Evolutionary conservation across 352 stramenopile genomes (phyloP).

Genomic region (Globisporangium irregulare): DNA sequence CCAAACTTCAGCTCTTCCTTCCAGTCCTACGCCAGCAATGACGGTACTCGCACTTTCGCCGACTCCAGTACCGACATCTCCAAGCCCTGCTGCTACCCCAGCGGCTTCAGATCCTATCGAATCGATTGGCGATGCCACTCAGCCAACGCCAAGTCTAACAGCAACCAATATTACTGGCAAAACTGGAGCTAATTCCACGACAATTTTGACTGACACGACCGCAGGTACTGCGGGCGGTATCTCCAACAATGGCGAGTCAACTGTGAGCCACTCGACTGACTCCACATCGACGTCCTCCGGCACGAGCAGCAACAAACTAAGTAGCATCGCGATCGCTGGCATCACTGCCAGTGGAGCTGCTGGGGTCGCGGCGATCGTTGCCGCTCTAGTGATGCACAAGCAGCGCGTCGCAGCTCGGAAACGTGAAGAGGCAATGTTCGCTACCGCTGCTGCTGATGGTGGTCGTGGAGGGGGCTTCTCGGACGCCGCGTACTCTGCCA

Average conservation of each 20-base stretch:
- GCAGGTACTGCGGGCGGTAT: background rate
- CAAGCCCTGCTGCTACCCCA: background rate
- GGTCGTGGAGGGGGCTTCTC: background rate
- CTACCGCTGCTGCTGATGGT: background rate
- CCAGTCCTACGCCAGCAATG: background rate
- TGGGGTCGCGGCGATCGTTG: background rate
- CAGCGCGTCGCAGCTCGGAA: background rate
- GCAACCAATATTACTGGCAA: background rate
- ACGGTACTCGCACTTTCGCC: background rate
- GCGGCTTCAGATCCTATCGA: background rate
- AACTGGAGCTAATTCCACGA: background rate
- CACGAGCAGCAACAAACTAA: background rate
- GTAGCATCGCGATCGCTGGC: background rate
- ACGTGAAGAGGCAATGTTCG: background rate
- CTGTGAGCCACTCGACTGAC: background rate
- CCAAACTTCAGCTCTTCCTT: background rate
- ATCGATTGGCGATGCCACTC: background rate
- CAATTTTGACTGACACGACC: background rate
- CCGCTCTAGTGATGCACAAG: background rate
- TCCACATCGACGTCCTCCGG: background rate
- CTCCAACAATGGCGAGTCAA: background rate
- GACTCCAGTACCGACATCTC: background rate
- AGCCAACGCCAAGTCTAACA: background rate
- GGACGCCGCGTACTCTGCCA: conserved; percentile 1
- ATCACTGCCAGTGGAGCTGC: background rate